Percentiles rank a stretch among this genome's conserved stretches.
These are phyloP conservation scores for Lachancea lanzarotensis DNA, from an alignment of 805 yeast genomes.

Conservation along the genomic window DNA sequence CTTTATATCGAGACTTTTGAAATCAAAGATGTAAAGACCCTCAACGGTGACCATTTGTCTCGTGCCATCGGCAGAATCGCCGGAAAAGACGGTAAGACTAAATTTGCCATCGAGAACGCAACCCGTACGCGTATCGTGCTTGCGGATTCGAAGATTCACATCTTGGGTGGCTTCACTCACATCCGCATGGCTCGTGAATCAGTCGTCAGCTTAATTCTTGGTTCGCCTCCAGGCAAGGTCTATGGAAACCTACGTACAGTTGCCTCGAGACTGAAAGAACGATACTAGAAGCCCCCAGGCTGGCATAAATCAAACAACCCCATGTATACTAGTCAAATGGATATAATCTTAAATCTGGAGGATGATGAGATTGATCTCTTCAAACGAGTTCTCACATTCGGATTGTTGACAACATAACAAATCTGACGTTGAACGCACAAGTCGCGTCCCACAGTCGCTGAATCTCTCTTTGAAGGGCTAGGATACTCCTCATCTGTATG, in stretches of 20 bases:
- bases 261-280: slow-evolving; percentile 94
- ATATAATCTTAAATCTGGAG: slow-evolving; percentile 2
- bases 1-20: slow-evolving; percentile 95
- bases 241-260: slow-evolving; percentile 95
- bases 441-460: not conserved
- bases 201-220: slow-evolving; percentile 87
- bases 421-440: not conserved
- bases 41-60: slow-evolving; percentile 92
- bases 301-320: not conserved
- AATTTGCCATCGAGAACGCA: slow-evolving; percentile 97
- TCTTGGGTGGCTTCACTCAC: slow-evolving; percentile 93
- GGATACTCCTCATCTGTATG: not conserved
- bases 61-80: slow-evolving; percentile 99
- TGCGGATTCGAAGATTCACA: slow-evolving; percentile 95
- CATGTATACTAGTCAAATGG: slow-evolving; percentile 2
- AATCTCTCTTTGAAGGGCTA: not conserved
- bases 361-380: not conserved
- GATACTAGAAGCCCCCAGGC: slow-evolving; percentile 45
- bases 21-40: slow-evolving; percentile 91
- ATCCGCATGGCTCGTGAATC: slow-evolving; percentile 98
- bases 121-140: slow-evolving; percentile 96
- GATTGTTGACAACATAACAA: not conserved
- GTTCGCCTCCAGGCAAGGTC: slow-evolving; percentile 98
- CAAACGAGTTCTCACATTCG: not conserved
- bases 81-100: slow-evolving; percentile 98